These are phyloP conservation scores for Macrophomina phaseolina DNA, from an alignment of 2,329 filamentous ascomycete species.

Conservation along the genomic window DNA sequence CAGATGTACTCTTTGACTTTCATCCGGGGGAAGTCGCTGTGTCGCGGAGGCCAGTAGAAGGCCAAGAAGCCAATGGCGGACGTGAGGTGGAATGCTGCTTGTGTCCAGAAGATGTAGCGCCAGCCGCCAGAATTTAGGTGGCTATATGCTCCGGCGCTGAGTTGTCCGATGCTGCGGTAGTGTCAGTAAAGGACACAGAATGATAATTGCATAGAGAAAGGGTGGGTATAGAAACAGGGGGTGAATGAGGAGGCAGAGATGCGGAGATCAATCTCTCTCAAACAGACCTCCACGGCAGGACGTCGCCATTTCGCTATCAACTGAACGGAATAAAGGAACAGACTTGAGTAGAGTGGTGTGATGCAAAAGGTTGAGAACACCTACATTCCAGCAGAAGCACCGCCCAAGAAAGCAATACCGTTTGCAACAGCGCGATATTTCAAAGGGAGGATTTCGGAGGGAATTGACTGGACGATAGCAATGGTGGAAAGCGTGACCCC, in stretches of 20 bases:
- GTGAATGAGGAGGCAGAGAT: no score
- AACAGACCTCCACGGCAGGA: not conserved
- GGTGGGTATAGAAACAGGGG: no score
- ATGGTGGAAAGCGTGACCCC: conserved; percentile 61
- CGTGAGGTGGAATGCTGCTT: conserved; percentile 59
- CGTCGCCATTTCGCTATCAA: not conserved
- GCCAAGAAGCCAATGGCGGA: conserved; percentile 56
- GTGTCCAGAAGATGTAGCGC: conserved; percentile 66
- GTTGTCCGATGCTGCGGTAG: conserved; percentile 51
- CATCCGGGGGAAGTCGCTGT: conserved; percentile 47
- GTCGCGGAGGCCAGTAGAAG: conserved; percentile 55
- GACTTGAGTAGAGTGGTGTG: no score
- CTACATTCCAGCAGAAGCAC: conserved; percentile 59
- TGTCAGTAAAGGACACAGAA: not conserved
- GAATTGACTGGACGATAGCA: conserved; percentile 62
- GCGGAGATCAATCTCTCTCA: no score
- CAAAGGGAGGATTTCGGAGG: conserved; percentile 61
- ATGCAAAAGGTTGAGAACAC: conserved; percentile 32
- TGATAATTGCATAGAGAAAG: no score
- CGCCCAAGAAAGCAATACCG: conserved; percentile 58
- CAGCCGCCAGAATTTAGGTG: conserved; percentile 56
- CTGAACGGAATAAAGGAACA: no score
- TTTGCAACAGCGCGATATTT: conserved; percentile 64
- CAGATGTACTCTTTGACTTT: conserved; percentile 48
- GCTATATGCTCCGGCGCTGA: conserved; percentile 60